phyloP scores from a whole-genome alignment of 2,329 filamentous ascomycete genomes.

The Clonostachys solani region DNA sequence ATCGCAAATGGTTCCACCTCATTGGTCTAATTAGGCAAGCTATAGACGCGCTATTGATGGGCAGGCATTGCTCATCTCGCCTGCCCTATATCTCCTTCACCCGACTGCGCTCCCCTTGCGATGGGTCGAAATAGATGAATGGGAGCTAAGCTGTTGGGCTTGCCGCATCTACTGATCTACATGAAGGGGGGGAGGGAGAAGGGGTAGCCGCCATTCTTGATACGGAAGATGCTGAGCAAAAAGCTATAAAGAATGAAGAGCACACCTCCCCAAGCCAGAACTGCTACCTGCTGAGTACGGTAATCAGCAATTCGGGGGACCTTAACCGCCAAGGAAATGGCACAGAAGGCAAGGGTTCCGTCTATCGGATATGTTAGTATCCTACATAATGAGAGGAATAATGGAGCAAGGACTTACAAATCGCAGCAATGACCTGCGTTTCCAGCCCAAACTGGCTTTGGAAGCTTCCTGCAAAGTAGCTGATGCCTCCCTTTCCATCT shows the following conservation, averaged over 20 bases:
- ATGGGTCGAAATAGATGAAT: no score
- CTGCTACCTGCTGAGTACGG: slow-evolving; percentile 73
- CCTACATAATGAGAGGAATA: not conserved
- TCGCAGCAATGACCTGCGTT: slow-evolving; percentile 88
- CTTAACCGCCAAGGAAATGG: slow-evolving; percentile 87
- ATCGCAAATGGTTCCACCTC: no score
- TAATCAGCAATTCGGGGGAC: slow-evolving; percentile 82
- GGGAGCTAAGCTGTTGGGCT: not conserved
- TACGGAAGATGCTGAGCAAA: slow-evolving; percentile 85
- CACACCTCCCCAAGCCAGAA: slow-evolving; percentile 73
- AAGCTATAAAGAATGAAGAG: slow-evolving; percentile 88
- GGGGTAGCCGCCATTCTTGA: slow-evolving; percentile 93
- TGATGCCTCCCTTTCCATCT: slow-evolving; percentile 80
- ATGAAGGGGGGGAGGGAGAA: slow-evolving; percentile 91
- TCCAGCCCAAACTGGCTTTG: slow-evolving; percentile 92
- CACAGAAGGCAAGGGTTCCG: slow-evolving; percentile 79
- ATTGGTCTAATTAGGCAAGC: no score
- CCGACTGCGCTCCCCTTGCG: no score
- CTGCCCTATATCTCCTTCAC: no score
- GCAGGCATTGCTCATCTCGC: no score
- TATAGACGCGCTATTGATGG: no score
- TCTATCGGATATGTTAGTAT: slow-evolving; percentile 17
- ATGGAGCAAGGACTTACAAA: slow-evolving; percentile 64
- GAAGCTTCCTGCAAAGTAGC: slow-evolving; percentile 88
- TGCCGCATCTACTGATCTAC: slow-evolving; percentile 20